phyloP scores from a whole-genome alignment of 768 basidiomycete species.

The Amanita fuliginea region DNA sequence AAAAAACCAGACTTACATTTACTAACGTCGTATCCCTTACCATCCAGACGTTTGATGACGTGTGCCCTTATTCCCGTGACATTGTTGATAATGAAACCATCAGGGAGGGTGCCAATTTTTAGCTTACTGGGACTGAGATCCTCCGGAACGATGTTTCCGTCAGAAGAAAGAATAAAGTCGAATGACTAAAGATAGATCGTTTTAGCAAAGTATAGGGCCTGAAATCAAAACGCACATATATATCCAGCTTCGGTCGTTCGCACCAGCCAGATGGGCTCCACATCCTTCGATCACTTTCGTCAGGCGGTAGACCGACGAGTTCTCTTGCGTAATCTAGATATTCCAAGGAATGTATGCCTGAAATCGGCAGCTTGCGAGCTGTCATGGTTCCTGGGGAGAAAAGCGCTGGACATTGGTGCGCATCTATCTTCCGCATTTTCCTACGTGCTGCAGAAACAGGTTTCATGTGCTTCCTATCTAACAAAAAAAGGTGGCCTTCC shows the following conservation, averaged over 20 bases:
- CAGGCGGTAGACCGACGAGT: slow-evolving; percentile 45
- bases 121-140: slow-evolving; percentile 57
- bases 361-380: slow-evolving; percentile 32
- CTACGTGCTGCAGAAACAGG: slow-evolving; percentile 48
- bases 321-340: slow-evolving; percentile 78
- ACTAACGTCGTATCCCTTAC: slow-evolving; percentile 77
- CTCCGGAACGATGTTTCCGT: slow-evolving; percentile 44
- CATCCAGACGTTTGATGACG: slow-evolving; percentile 72
- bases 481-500: slow-evolving; percentile 81
- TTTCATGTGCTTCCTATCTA: slow-evolving; percentile 44
- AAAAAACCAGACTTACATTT: slow-evolving; percentile 42
- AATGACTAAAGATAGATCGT: slow-evolving; percentile 41
- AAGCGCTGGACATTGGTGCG: slow-evolving; percentile 69
- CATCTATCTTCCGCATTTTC: slow-evolving; percentile 51
- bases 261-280: slow-evolving; percentile 76
- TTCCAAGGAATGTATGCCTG: slow-evolving; percentile 58
- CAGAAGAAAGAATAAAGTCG: slow-evolving; percentile 68
- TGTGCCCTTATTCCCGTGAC: slow-evolving; percentile 69
- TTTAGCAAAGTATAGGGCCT: neutral
- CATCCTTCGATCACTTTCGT: slow-evolving; percentile 35
- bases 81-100: slow-evolving; percentile 71
- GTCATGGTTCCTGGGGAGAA: slow-evolving; percentile 27
- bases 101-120: slow-evolving; percentile 50
- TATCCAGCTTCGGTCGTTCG: slow-evolving; percentile 51
- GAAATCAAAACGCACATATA: slow-evolving; percentile 42